Evolutionary conservation across 1,284 basidiomycete species (phyloP), one percentile per base, ranked within the genome.

Genomic region (Golubevia sp.): DNA sequence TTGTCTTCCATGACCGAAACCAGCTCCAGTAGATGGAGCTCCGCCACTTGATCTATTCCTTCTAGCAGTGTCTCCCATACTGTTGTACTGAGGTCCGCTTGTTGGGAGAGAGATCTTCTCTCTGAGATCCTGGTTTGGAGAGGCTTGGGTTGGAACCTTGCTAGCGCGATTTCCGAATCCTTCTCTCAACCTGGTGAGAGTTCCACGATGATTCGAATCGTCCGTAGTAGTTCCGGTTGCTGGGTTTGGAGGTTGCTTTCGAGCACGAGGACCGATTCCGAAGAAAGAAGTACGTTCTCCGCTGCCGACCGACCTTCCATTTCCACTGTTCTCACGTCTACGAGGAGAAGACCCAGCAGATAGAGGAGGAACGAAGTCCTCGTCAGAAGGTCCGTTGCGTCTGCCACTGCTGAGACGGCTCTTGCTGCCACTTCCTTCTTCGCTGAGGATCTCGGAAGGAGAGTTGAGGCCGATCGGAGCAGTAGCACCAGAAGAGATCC

Each of bases 81-180:
- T n/a, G 25, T 79, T 72, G 57, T 71, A 81, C n/a, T 68, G 68
- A 23, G 76, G 73, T 52, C 73, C 76, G 26, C 65, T 66, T 1
- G 75, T 81, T 5, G 79, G 79, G 58, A 79, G 59, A 55, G 77
- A 80, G 44, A 82, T 82, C 61, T 79, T 71, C n/a, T 71, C 67
- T 68, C 78, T 79, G 51, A 77, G 56, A 53, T 67, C 73, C 25
- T 34, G 30, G 11, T 3, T 34, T n/a, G n/a, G n/a, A 3, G 30
- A 34, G 11, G 30, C 5, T 34, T 34, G 30, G 4, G 4, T 3
- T 5, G 5, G 4, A 5, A 11, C 30, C 11, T 11, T 34, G 30
- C 11, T 34, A 5, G 30, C 30, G 11, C 30, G 30, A 34, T 34
- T 34, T 34, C 30, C 30, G 30, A 34, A 34, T 34, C 30, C 30